A percentile compares a stretch with the other conserved stretches of the same genome.
These are phyloP conservation scores for Fusarium coffeatum DNA, from an alignment of 2,329 filamentous ascomycete species.

Conservation along the genomic window DNA sequence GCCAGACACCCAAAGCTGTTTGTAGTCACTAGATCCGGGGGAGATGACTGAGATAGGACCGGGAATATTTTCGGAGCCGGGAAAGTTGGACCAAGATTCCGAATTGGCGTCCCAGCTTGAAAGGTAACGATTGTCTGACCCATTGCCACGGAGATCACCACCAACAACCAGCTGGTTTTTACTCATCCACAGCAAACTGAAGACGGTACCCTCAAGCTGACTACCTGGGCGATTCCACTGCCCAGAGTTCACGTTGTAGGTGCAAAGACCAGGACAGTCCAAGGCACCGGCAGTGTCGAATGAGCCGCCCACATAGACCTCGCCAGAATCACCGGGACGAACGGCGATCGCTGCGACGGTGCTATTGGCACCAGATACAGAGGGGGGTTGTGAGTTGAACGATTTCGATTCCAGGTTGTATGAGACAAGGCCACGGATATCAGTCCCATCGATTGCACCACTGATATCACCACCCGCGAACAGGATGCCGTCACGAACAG, in stretches of 20 bases:
- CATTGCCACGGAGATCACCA: constrained; percentile 78
- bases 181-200: constrained; percentile 80
- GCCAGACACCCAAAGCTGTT: constrained; percentile 86
- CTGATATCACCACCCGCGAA: constrained; percentile 86
- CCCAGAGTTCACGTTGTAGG: constrained; percentile 74
- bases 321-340: constrained; percentile 71
- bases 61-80: constrained; percentile 74
- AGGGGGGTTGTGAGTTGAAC: constrained; percentile 79
- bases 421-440: constrained; percentile 78
- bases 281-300: constrained; percentile 88
- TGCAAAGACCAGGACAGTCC: constrained; percentile 83
- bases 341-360: constrained; percentile 81
- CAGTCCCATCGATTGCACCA: constrained; percentile 72
- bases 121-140: constrained; percentile 71
- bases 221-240: constrained; percentile 86
- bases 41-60: constrained; percentile 83
- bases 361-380: constrained; percentile 75
- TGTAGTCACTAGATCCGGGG: constrained; percentile 76
- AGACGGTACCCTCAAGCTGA: constrained; percentile 76
- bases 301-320: constrained; percentile 87
- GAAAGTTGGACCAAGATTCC: constrained; percentile 73
- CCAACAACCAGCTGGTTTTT: constrained; percentile 79
- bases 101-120: constrained; percentile 77
- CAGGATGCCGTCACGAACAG: constrained; percentile 73
- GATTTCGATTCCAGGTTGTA: constrained; percentile 78